Evolutionary conservation across 2,329 filamentous ascomycete genomes (phyloP).

Genomic region (Didymella pomorum): DNA sequence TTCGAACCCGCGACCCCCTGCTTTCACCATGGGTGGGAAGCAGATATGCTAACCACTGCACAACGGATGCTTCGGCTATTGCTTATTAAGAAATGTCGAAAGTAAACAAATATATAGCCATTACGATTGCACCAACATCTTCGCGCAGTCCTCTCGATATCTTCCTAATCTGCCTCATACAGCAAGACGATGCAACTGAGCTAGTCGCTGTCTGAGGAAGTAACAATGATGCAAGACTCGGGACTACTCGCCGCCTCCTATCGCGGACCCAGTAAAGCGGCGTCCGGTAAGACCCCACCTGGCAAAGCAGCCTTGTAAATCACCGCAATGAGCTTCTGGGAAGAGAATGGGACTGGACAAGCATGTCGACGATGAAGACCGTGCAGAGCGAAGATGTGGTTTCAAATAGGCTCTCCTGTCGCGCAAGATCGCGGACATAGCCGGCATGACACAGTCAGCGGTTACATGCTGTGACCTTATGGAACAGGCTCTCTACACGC

Average conservation of each 20-base stretch:
- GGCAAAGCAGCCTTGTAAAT: not conserved
- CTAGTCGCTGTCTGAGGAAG: not conserved
- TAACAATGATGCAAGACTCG: not conserved
- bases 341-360: not conserved
- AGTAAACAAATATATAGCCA: not conserved
- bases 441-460: not conserved
- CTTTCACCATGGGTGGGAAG: constrained; percentile 43
- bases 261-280: not conserved
- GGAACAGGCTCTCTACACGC: not conserved
- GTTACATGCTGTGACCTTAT: not conserved
- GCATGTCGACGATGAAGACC: not conserved
- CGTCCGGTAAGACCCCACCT: not conserved
- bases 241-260: not conserved
- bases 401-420: not conserved
- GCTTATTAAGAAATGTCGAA: not conserved
- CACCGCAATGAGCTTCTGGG: not conserved
- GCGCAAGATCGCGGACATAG: not conserved
- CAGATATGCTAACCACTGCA: constrained; percentile 52
- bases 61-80: constrained; percentile 35
- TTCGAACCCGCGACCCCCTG: constrained; percentile 47
- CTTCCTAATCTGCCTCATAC: too few relatives aligned
- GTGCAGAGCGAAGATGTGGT: not conserved
- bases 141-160: too few relatives aligned
- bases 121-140: too few relatives aligned
- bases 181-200: not conserved